Conservation (phyloP, 2,329 filamentous ascomycete species). For the Fusarium sp. region DNA sequence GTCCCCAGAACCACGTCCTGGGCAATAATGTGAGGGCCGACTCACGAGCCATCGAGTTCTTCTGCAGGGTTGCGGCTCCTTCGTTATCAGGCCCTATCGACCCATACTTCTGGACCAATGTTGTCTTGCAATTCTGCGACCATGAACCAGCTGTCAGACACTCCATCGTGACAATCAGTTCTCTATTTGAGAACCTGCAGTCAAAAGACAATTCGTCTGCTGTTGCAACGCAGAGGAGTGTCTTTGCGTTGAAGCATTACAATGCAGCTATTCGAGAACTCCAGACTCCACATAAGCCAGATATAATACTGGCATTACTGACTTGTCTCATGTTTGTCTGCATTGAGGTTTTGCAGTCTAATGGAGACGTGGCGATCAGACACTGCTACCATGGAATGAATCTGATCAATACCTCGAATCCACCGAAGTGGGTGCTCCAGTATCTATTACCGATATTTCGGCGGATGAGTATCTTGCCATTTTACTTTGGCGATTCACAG, state of each 20-base stretch:
- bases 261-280: constrained; percentile 11
- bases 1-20: neutral
- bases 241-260: constrained; percentile 14
- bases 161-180: constrained; percentile 18
- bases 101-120: constrained; percentile 30
- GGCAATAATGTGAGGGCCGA: neutral
- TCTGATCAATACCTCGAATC: neutral
- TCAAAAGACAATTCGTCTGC: neutral
- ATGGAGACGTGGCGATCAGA: constrained; percentile 7
- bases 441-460: constrained; percentile 2
- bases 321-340: constrained; percentile 18
- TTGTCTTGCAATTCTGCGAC: constrained; percentile 29
- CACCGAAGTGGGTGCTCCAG: constrained; percentile 1
- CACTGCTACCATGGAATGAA: constrained; percentile 16
- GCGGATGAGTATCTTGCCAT: constrained; percentile 7
- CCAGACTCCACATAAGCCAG: neutral
- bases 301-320: neutral
- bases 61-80: constrained; percentile 21
- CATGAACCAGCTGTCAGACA: constrained; percentile 22
- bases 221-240: neutral
- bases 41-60: constrained; percentile 15
- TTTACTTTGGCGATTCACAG: constrained; percentile 19
- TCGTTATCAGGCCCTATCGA: constrained; percentile 22
- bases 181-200: constrained; percentile 1
- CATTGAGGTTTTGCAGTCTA: constrained; percentile 15